These are phyloP conservation scores for Sambucus nigra DNA, from an alignment of 129 eudicot genomes.

Conservation along the genomic window DNA sequence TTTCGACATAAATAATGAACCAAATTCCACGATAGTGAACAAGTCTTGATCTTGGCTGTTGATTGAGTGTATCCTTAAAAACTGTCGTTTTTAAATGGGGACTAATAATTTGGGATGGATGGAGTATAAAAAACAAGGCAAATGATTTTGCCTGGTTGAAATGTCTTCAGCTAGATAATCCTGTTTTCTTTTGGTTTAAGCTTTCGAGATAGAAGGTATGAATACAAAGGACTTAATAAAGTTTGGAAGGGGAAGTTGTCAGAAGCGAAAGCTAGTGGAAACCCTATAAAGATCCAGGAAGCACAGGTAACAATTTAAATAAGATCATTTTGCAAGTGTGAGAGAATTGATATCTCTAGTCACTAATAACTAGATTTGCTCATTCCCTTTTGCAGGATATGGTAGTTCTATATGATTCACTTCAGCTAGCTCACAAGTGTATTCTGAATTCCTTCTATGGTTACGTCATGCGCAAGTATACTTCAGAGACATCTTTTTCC, in stretches of 20 bases:
- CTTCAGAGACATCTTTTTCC: constrained; percentile 6
- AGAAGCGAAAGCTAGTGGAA: constrained; percentile 96
- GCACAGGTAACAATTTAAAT: constrained; percentile 56
- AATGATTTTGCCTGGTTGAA: too few species aligned
- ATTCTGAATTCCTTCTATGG: constrained; percentile 96
- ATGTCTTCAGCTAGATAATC: background rate
- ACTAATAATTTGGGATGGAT: too few species aligned
- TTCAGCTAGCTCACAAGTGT: constrained; percentile 98
- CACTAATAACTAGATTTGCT: constrained; percentile 6
- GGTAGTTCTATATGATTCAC: constrained; percentile 95
- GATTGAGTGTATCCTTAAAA: too few species aligned
- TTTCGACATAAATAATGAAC: too few species aligned
- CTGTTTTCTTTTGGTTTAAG: constrained; percentile 36
- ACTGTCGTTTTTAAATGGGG: too few species aligned
- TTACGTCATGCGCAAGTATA: constrained; percentile 99
- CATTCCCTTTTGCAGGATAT: constrained; percentile 60
- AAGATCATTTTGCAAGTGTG: background rate
- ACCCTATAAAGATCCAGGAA: constrained; percentile 95
- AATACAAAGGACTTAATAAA: constrained; percentile 96
- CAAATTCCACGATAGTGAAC: too few species aligned
- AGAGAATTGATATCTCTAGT: background rate
- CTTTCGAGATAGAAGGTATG: constrained; percentile 98
- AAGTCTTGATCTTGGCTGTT: too few species aligned
- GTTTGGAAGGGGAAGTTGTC: constrained; percentile 96
- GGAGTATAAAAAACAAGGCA: too few species aligned